A percentile compares a stretch with the other conserved stretches of the same genome.
phyloP scores from a whole-genome alignment of 352 stramenopile species.

The Pythium brachiatum region DNA sequence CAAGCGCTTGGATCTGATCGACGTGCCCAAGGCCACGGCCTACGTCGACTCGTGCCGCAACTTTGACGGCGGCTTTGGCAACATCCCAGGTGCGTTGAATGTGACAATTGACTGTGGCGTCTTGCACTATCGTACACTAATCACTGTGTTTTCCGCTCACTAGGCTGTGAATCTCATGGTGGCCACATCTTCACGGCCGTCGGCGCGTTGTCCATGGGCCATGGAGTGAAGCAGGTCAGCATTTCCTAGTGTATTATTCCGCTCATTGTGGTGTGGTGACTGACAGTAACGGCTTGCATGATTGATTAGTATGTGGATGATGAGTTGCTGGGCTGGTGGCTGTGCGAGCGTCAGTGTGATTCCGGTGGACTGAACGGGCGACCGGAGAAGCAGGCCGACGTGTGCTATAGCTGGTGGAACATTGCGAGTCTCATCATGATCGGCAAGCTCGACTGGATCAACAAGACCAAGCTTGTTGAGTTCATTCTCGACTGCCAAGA shows the following conservation, averaged over 20 bases:
- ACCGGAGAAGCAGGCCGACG: constrained; percentile 99
- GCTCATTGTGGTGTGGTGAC: too few species aligned
- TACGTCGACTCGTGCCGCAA: constrained; percentile 97
- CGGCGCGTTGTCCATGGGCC: constrained; percentile 90
- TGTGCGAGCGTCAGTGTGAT: constrained; percentile 98
- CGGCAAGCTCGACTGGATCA: constrained; percentile 94
- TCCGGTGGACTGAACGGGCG: constrained; percentile 93
- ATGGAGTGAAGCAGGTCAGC: constrained; percentile 54
- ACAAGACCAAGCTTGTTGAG: constrained; percentile 89
- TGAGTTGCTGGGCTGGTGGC: constrained; percentile 95
- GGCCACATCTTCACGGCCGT: constrained; percentile 98
- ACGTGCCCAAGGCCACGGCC: constrained; percentile 86
- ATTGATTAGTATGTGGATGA: constrained; percentile 67
- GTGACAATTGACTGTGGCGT: neutral
- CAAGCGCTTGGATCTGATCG: constrained; percentile 77
- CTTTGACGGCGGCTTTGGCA: constrained; percentile 94
- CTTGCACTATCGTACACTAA: too few species aligned
- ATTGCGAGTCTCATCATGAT: constrained; percentile 96
- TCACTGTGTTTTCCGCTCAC: too few species aligned
- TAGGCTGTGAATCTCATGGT: constrained; percentile 96
- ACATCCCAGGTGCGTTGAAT: constrained; percentile 59
- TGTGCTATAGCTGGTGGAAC: constrained; percentile 99
- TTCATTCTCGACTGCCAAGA: constrained; percentile 97
- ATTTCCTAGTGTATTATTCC: too few species aligned
- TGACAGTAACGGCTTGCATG: neutral